Percentiles rank a stretch among this genome's conserved stretches.
These are phyloP conservation scores for Paecilomyces dactylethromorphus DNA, from an alignment of 2,329 filamentous ascomycete genomes.

Conservation along the genomic window DNA sequence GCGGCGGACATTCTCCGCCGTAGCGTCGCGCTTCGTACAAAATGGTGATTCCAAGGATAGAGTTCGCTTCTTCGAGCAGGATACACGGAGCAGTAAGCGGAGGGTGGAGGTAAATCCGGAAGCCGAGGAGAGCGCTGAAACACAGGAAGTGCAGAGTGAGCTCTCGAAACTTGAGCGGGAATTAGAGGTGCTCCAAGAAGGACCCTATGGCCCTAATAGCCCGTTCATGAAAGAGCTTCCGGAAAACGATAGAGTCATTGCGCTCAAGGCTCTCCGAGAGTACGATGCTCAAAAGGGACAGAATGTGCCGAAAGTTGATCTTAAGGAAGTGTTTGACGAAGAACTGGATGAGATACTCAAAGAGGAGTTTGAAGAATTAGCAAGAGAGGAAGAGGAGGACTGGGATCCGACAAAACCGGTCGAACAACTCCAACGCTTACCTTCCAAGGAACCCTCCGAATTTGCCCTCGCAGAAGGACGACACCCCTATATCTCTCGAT, in stretches of 20 bases:
- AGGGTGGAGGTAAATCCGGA: constrained; percentile 32
- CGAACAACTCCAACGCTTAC: constrained; percentile 12
- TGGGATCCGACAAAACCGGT: constrained; percentile 22
- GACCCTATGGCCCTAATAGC: constrained; percentile 38
- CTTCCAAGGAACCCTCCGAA: constrained; percentile 19
- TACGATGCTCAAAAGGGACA: constrained; percentile 31
- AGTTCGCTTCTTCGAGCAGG: constrained; percentile 39
- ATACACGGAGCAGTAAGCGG: constrained; percentile 27
- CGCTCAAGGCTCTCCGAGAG: constrained; percentile 36
- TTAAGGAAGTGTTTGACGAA: constrained; percentile 34
- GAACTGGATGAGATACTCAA: constrained; percentile 35
- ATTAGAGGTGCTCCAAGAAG: constrained; percentile 32
- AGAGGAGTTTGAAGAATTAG: constrained; percentile 30
- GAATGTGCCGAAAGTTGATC: constrained; percentile 13
- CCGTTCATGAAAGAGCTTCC: constrained; percentile 37
- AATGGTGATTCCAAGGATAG: constrained; percentile 34
- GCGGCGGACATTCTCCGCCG: constrained; percentile 24
- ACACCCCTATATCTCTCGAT: constrained; percentile 33
- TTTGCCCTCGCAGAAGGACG: constrained; percentile 26
- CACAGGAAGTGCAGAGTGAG: constrained; percentile 29
- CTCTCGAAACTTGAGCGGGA: constrained; percentile 35
- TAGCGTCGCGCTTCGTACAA: constrained; percentile 21
- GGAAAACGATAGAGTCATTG: constrained; percentile 33
- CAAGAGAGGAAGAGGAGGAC: constrained; percentile 27
- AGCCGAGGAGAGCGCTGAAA: constrained; percentile 31